phyloP scores from a whole-genome alignment of 2,329 filamentous ascomycete species.

The Cladosporium colombiae region DNA sequence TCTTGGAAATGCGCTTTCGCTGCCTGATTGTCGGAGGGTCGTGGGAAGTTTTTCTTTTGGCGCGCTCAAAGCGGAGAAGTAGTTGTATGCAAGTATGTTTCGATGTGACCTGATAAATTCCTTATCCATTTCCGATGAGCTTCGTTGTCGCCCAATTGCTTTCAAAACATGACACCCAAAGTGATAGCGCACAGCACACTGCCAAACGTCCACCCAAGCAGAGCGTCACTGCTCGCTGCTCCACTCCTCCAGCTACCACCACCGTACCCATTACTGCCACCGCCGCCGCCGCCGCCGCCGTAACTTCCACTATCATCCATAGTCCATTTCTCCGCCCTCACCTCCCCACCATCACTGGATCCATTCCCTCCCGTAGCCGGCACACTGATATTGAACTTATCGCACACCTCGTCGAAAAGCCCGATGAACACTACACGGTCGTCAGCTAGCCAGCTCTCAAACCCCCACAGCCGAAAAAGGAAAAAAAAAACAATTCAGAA shows the following conservation, averaged over 20 bases:
- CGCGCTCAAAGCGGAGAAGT: background rate
- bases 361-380: background rate
- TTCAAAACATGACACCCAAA: background rate
- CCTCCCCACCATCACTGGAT: background rate
- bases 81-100: background rate
- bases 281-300: background rate
- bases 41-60: background rate
- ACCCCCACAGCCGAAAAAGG: background rate
- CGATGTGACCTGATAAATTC: background rate
- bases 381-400: conserved; percentile 25
- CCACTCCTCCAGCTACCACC: background rate
- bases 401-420: conserved; percentile 27
- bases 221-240: background rate
- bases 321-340: conserved; percentile 15
- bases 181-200: background rate
- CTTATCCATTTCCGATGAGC: background rate
- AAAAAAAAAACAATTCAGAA: background rate
- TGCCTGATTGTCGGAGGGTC: background rate
- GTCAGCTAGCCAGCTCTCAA: background rate
- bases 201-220: background rate
- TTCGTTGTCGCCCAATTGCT: background rate
- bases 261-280: background rate
- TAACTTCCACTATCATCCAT: conserved; percentile 16
- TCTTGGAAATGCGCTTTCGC: background rate
- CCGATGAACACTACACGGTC: conserved; percentile 20